A percentile compares a stretch with the other conserved stretches of the same genome.
These are phyloP conservation scores for Tirmania nivea DNA, from an alignment of 495 filamentous ascomycete species.

Conservation along the genomic window DNA sequence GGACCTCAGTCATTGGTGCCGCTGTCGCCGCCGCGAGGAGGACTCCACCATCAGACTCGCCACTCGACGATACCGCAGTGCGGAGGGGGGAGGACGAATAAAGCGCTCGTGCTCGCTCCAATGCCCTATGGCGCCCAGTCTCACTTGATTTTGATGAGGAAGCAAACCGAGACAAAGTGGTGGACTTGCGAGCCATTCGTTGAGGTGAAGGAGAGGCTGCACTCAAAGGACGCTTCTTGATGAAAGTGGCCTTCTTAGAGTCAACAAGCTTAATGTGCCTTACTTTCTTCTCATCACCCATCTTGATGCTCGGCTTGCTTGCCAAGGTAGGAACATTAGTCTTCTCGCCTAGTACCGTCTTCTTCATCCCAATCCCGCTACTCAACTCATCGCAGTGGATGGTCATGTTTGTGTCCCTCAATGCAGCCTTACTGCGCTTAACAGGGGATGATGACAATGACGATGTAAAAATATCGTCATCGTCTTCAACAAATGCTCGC, in stretches of 20 bases:
- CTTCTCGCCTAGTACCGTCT: background rate
- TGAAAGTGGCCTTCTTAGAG: background rate
- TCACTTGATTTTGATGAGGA: background rate
- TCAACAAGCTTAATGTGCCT: background rate
- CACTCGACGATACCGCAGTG: no score
- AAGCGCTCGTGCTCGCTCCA: background rate
- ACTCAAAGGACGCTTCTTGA: background rate
- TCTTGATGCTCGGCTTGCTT: background rate
- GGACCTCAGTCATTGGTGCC: slow-evolving; percentile 9
- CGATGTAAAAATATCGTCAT: no score
- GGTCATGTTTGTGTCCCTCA: background rate
- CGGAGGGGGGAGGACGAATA: no score
- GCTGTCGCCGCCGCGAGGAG: background rate
- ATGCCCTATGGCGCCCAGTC: background rate
- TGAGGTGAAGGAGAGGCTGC: background rate
- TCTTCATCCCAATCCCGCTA: background rate
- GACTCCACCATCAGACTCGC: background rate
- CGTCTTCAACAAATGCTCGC: no score
- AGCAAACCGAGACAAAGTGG: background rate
- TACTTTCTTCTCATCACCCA: background rate
- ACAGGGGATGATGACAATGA: background rate
- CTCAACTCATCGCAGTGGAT: background rate
- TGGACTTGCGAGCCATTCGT: background rate
- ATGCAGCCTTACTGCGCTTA: background rate
- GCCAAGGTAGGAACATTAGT: background rate